Evolutionary conservation across 371 early-diverging fungal species (phyloP).

Genomic region (Choanephora cucurbitarum): DNA sequence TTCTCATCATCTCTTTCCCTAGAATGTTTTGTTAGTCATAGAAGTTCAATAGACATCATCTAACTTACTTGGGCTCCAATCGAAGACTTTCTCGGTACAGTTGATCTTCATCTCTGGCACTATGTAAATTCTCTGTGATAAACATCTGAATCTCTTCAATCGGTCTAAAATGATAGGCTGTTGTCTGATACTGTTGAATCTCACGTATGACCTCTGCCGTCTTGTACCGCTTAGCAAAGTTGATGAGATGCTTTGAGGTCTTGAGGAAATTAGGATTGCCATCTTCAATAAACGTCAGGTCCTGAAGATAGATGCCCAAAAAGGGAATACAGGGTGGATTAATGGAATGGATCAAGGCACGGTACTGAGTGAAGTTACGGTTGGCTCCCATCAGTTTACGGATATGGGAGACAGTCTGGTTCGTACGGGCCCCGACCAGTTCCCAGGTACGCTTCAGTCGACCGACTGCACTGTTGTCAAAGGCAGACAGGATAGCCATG

Average conservation of each 20-base stretch:
- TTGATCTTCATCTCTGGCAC: constrained; percentile 53
- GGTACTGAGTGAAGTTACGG: constrained; percentile 85
- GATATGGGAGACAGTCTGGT: constrained; percentile 43
- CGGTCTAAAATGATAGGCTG: constrained; percentile 73
- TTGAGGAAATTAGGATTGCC: constrained; percentile 77
- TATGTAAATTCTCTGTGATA: constrained; percentile 57
- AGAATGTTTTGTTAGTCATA: neutral
- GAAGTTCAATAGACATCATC: neutral
- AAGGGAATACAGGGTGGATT: constrained; percentile 96
- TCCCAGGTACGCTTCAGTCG: constrained; percentile 89
- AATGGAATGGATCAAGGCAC: constrained; percentile 81
- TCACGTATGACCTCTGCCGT: constrained; percentile 92
- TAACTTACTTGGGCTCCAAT: constrained; percentile 76
- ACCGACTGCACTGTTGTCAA: constrained; percentile 86
- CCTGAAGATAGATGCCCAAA: constrained; percentile 89
- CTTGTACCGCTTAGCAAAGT: constrained; percentile 89
- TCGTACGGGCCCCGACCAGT: constrained; percentile 50
- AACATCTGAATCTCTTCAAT: constrained; percentile 88
- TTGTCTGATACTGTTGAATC: constrained; percentile 90
- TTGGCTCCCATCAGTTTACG: constrained; percentile 78
- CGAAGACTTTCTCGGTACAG: constrained; percentile 79
- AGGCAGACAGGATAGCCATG: constrained; percentile 88
- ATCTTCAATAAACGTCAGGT: constrained; percentile 94
- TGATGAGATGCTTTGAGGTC: constrained; percentile 72
- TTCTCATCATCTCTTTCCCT: constrained; percentile 91